Evolutionary conservation across 2,329 filamentous ascomycete genomes (phyloP), one percentile per base, ranked within the genome.

Genomic region (Tolypocladium pustulatum): DNA sequence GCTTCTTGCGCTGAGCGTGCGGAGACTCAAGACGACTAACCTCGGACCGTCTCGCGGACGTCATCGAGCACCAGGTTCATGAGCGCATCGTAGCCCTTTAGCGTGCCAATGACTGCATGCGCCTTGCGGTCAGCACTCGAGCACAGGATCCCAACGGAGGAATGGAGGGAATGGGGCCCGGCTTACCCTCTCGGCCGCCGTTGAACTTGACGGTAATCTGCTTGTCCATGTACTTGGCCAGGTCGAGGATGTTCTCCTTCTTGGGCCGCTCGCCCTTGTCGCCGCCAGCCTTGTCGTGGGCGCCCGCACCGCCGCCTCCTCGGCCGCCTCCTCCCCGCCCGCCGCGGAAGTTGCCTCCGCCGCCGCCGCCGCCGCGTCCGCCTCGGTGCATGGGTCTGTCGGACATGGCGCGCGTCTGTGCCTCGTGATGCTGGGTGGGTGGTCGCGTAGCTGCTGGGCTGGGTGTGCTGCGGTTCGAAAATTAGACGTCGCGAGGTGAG

Each of bases 21-120:
- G 46, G 32, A 34, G 13, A 25, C 1, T 17, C 34, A 32, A 8
- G 53, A 54, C 2, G 38, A 30, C 81, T 62, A 76, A 96, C 93
- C 93, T 79, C 88, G 83, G 75, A 97, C 86, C 54, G 88, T 82
- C 73, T 99, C 94, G 72, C 94, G 86, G 57, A 96, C 93, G 66
- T 97, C 90, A 69, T 97, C 94, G 59, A 99, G 79, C 32, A 99
- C 94, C 62, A 99, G 81, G 72, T 99, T 99, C 92, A 97, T 97
- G 61, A 99, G 81, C 67, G 94, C 92, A 72, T 99, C 94, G 73
- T 92, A 97, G 62, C 94, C 94, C 75, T 97, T 97, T 49, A 99
- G 80, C 1, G 85, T 90, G 57, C 94, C 94, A 2, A 34, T 13
- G 20, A 52, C 49, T 52, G 10, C 4, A 12, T 22, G 10, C 30